Evolutionary conservation across 2,329 filamentous ascomycete species (phyloP), one percentile per base, ranked within the genome.

Genomic region (Trichoderma oligosporum): DNA sequence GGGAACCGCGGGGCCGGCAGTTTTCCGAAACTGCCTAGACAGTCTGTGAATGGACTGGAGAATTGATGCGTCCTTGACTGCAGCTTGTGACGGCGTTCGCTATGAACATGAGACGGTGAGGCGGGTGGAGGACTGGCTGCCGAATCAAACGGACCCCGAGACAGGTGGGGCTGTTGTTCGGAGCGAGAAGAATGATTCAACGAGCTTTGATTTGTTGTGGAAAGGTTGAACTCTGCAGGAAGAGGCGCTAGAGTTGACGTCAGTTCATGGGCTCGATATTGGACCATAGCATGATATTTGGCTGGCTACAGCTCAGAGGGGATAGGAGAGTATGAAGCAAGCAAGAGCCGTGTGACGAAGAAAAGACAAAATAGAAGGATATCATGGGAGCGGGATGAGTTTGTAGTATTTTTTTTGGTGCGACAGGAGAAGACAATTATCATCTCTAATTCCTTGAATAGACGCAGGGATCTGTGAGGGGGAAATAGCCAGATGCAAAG

Each of bases 41-140:
- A 66, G 24, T 71, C 68, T 27, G 61, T 64, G 55, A 74, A 74
- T 2, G 72, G 72, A 51, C 69, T 74, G 25, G 61, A 45, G 18
- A 69, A 57, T 25, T 20, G 14, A 46, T 20, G 42, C 1, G 42
- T 12, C 16, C 48, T 62, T 7, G 56, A 42, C 4, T 47, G 56
- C 41, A 51, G 20, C 31, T 48, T 61, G 31, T 53, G 55, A 33
- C 56, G 60, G 8, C 51, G 58, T 25, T 57, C 47, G 12, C 58
- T 53, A 45, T 62, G 53, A 47, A 41, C 31, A n/a, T 53, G 60
- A 24, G 48, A 25, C 31, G 24, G 8, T 16, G 41, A 41, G 41
- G 9, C 8, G 7, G 52, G n/a, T 20, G 58, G 59, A 18, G 42
- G 33, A 35, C 53, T 46, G 36, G 27, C 49, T 39, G 57, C 47